These are phyloP conservation scores for Porphyrellus cyaneotinctus DNA, from an alignment of 768 basidiomycete species.

Conservation along the genomic window DNA sequence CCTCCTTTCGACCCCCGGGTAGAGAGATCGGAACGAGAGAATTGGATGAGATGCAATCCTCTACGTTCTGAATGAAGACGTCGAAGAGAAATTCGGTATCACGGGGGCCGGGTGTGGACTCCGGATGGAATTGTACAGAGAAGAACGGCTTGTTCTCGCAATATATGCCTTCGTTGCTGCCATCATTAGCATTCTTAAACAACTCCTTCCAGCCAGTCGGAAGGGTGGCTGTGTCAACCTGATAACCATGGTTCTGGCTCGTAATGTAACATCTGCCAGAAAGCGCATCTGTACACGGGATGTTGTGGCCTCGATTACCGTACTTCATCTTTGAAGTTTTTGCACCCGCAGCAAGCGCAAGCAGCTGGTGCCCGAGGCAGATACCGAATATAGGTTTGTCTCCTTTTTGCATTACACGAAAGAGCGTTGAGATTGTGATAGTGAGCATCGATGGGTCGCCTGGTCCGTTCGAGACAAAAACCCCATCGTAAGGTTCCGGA, in stretches of 20 bases:
- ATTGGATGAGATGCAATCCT: constrained; percentile 62
- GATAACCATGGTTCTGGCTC: constrained; percentile 97
- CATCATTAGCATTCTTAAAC: constrained; percentile 95
- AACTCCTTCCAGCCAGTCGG: constrained; percentile 88
- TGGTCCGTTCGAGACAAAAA: constrained; percentile 97
- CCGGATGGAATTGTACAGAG: constrained; percentile 99
- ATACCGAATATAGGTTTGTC: constrained; percentile 95
- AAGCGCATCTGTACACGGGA: constrained; percentile 91
- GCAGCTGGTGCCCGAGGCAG: constrained; percentile 95
- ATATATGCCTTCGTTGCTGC: constrained; percentile 96
- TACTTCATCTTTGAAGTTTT: constrained; percentile 99
- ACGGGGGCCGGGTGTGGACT: constrained; percentile 92
- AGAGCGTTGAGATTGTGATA: constrained; percentile 64
- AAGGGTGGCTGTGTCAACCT: constrained; percentile 80
- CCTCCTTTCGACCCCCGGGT: constrained; percentile 77
- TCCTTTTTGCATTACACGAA: constrained; percentile 62
- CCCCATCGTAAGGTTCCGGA: constrained; percentile 79
- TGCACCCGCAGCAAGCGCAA: constrained; percentile 92
- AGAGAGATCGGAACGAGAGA: constrained; percentile 56
- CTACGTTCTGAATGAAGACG: constrained; percentile 87
- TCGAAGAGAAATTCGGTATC: constrained; percentile 99
- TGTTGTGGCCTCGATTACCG: constrained; percentile 98
- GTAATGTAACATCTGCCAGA: constrained; percentile 99
- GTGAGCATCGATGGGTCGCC: constrained; percentile 89
- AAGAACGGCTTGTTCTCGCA: constrained; percentile 92